Evolutionary conservation across 768 basidiomycete species (phyloP).

Genomic region (Mycena pura): DNA sequence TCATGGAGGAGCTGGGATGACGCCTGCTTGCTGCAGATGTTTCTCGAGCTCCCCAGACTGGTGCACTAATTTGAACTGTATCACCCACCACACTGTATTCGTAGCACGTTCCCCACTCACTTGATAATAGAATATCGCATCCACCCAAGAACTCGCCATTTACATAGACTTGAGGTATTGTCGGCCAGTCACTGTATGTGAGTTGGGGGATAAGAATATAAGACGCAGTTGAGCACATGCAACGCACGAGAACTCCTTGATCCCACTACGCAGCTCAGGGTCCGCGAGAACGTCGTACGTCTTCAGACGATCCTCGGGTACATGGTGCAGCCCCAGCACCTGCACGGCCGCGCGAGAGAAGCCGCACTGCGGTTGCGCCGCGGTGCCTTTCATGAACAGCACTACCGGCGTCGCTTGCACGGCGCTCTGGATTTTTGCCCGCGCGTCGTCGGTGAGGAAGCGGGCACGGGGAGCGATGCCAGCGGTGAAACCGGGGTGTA

Average conservation of each 20-base stretch:
- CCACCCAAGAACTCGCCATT: conserved; percentile 97
- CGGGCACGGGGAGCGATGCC: no score
- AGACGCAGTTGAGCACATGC: not conserved
- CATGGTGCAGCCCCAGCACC: conserved; percentile 84
- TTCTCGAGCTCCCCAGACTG: conserved; percentile 93
- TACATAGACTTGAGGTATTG: conserved; percentile 94
- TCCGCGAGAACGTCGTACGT: conserved; percentile 93
- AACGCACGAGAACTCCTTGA: conserved; percentile 97
- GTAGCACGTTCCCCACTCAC: conserved; percentile 55
- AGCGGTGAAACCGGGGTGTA: conserved; percentile 8
- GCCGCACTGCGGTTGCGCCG: conserved; percentile 85
- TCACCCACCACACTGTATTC: no score
- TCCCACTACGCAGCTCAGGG: conserved; percentile 77
- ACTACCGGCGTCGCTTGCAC: conserved; percentile 82
- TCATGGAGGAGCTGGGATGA: no score
- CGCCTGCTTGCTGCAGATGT: conserved; percentile 71
- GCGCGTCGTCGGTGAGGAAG: conserved; percentile 67
- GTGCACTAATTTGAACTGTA: no score
- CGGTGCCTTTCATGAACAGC: conserved; percentile 98
- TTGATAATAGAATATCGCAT: conserved; percentile 91
- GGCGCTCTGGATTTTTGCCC: conserved; percentile 73
- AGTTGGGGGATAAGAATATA: not conserved
- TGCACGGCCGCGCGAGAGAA: conserved; percentile 96
- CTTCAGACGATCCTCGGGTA: conserved; percentile 80
- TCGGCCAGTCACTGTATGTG: conserved; percentile 88